A percentile compares a stretch with the other conserved stretches of the same genome.
These are phyloP conservation scores for Cochlearia excelsa DNA, from an alignment of 345 rosid genomes.

Conservation along the genomic window DNA sequence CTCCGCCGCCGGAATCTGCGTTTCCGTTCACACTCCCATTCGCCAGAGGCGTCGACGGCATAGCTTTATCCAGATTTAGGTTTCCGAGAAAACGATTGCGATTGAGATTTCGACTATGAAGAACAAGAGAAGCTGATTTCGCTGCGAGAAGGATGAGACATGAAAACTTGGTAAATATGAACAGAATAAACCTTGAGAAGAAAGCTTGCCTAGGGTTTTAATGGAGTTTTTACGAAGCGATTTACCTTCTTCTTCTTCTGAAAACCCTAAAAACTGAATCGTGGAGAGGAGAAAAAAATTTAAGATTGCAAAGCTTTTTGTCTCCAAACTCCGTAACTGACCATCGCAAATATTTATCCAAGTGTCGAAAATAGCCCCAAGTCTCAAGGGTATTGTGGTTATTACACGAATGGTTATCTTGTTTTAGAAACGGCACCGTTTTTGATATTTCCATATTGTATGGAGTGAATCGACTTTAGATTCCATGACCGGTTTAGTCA, in stretches of 20 bases:
- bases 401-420: background rate
- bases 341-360: slow-evolving; percentile 25
- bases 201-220: slow-evolving; percentile 22
- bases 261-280: slow-evolving; percentile 36
- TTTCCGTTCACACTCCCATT: slow-evolving; percentile 37
- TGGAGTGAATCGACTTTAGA: no score
- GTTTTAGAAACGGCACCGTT: no score
- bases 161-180: slow-evolving; percentile 47
- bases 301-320: slow-evolving; percentile 17
- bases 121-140: slow-evolving; percentile 28
- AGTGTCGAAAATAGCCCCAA: slow-evolving; percentile 9
- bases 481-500: background rate
- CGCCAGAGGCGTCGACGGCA: slow-evolving; percentile 31
- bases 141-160: slow-evolving; percentile 48
- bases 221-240: background rate
- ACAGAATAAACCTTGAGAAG: slow-evolving; percentile 37
- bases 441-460: no score
- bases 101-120: slow-evolving; percentile 49
- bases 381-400: slow-evolving; percentile 13
- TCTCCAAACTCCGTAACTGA: slow-evolving; percentile 32
- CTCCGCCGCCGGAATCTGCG: slow-evolving; percentile 31
- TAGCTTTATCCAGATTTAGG: slow-evolving; percentile 33
- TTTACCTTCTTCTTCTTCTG: background rate
- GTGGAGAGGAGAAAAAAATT: background rate
- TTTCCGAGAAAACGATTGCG: slow-evolving; percentile 37